Conservation (phyloP, 441 rosid genomes). For the Eruca vesicaria region DNA sequence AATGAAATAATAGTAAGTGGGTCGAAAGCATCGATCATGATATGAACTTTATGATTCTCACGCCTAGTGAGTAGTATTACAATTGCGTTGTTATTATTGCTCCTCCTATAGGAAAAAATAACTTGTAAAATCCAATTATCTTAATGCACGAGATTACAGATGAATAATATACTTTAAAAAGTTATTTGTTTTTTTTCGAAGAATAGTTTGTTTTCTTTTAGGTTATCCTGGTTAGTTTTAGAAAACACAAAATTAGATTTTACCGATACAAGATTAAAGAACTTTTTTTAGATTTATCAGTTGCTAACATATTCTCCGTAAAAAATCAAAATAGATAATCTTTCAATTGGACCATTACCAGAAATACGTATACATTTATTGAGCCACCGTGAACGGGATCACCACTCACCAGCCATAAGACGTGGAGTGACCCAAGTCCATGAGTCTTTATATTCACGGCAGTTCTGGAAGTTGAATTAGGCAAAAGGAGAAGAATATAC, state of each 20-base stretch:
- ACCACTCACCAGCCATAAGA: slow-evolving; percentile 78
- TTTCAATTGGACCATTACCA: no score
- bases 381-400: slow-evolving; percentile 91
- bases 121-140: neutral
- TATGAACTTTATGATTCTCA: slow-evolving; percentile 27
- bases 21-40: slow-evolving; percentile 25
- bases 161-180: no score
- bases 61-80: slow-evolving; percentile 30
- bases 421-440: no score
- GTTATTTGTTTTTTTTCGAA: neutral
- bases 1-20: slow-evolving; percentile 16
- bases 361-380: slow-evolving; percentile 51
- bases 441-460: slow-evolving; percentile 46
- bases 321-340: no score
- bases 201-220: no score
- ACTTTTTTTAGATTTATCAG: neutral
- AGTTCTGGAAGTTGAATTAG: neutral
- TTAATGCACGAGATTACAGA: neutral
- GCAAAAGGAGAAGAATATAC: neutral
- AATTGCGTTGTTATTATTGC: slow-evolving; percentile 23
- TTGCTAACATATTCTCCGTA: no score
- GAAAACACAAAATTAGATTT: neutral
- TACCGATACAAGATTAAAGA: neutral
- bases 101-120: neutral
- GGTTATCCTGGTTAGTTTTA: neutral